Percentiles rank a stretch among this genome's conserved stretches.
Evolutionary conservation across 2,329 filamentous ascomycete species (phyloP).

Genomic region (Xylariaceae sp.): DNA sequence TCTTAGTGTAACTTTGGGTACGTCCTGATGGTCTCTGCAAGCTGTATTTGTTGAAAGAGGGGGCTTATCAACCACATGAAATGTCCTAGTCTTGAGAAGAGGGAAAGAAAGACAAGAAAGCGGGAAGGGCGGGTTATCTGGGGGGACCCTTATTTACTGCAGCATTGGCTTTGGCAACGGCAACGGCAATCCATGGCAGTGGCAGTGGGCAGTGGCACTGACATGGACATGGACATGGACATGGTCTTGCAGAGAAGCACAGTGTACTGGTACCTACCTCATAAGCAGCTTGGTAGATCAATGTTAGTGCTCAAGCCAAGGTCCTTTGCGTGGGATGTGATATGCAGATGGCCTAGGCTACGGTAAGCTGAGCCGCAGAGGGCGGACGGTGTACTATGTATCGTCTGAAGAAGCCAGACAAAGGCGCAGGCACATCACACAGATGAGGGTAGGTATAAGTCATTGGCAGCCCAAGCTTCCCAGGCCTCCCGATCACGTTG

Average conservation of each 20-base stretch:
- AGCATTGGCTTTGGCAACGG: slow-evolving; percentile 11
- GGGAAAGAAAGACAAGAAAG: background rate
- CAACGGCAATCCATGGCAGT: slow-evolving; percentile 11
- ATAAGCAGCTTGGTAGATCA: too few species aligned
- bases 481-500: too few species aligned
- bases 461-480: too few species aligned
- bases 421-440: too few species aligned
- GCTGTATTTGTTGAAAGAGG: too few species aligned
- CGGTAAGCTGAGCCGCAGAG: slow-evolving; percentile 19
- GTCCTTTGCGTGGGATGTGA: slow-evolving; percentile 15
- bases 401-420: too few species aligned
- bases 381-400: background rate
- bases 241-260: slow-evolving; percentile 1
- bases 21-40: too few species aligned
- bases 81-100: background rate
- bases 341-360: slow-evolving; percentile 17
- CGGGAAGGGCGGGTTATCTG: background rate
- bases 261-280: too few species aligned
- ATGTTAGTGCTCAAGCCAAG: slow-evolving; percentile 8
- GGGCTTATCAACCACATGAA: too few species aligned
- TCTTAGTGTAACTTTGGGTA: slow-evolving; percentile 1
- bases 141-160: slow-evolving; percentile 11
- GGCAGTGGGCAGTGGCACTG: too few species aligned
- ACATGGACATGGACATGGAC: too few species aligned
- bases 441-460: too few species aligned